Evolutionary conservation across 139 green algal genomes (phyloP).

Genomic region (Volvox reticuliferus): DNA sequence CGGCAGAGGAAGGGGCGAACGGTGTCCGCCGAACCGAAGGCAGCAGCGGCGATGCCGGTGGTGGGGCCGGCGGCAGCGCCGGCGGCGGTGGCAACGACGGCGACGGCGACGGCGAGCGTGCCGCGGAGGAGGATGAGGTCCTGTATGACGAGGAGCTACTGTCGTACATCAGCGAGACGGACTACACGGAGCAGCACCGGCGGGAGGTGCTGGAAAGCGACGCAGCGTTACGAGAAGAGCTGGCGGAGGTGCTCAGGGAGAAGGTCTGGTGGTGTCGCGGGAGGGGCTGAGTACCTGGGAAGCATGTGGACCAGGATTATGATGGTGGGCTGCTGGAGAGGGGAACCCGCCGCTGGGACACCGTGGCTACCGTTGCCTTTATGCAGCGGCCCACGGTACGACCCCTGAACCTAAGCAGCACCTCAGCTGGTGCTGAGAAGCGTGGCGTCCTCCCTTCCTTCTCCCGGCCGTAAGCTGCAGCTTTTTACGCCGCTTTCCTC

Average conservation of each 20-base stretch:
- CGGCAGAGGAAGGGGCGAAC: background rate
- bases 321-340: too few species aligned
- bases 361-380: too few species aligned
- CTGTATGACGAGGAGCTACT: conserved; percentile 51
- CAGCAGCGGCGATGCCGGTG: background rate
- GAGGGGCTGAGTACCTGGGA: too few species aligned
- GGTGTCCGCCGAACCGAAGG: too few species aligned
- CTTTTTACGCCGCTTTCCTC: too few species aligned
- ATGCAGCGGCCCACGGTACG: too few species aligned
- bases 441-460: too few species aligned
- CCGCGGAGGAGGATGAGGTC: conserved; percentile 47
- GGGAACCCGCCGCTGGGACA: too few species aligned
- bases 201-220: conserved; percentile 41
- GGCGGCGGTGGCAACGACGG: background rate
- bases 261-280: conserved; percentile 2
- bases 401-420: too few species aligned
- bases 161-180: conserved; percentile 47
- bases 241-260: conserved; percentile 31
- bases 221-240: conserved; percentile 41
- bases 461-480: too few species aligned
- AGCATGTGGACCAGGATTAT: too few species aligned
- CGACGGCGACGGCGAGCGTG: background rate
- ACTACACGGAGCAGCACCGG: conserved; percentile 38
- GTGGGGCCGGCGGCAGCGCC: background rate
- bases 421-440: too few species aligned